Base-by-base conservation (phyloP, 257 asterid species). In the Solanum commersonii region DNA sequence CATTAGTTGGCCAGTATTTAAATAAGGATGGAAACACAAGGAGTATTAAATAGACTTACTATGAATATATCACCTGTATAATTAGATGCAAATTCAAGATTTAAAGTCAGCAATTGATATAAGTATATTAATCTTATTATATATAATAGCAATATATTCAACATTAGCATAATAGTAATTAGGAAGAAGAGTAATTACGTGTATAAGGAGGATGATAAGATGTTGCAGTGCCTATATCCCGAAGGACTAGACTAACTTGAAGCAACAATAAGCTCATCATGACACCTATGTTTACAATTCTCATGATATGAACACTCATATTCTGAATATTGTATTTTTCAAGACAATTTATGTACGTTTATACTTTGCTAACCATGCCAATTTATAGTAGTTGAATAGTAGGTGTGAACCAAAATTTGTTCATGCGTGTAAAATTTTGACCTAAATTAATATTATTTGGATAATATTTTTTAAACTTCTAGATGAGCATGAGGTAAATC, bases 191-290 rank as follows among this genome's bases (percentile, higher is more conserved):
- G 31, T 63, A 63, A 6, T 91, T 81, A 93, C 98, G 97, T 31
- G 92, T 87, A 93, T 93, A 95, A 18, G 98, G 98, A 77, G 98
- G 96, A 88, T 83, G 73, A 37, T 95, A 95, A 72, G 98, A 93
- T 37, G 93, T 88, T 25, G 98, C 98, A 0, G 97, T 92, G 83
- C 97, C 97, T 12, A 95, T 89, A 27, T 94, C 98, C 6, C 90
- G 95, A 37, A 40, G 52, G 79, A 90, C 95, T n/a, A 90, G 12
- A 33, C 44, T 87, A 34, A 87, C 74, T 68, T 90, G 87, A 27
- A 67, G 82, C 89, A 88, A 90, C 22, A 91, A 82, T 88, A 91
- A 74, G 87, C 87, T 46, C 34, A 83, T 68, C 65, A 93, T 73
- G 63, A 52, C 22, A 52, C 6, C n/a, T 59, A 59, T 52, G 46